Evolutionary conservation across 305 asterid genomes (phyloP), one percentile per base, ranked within the genome.

Genomic region (Solanum chacoense): DNA sequence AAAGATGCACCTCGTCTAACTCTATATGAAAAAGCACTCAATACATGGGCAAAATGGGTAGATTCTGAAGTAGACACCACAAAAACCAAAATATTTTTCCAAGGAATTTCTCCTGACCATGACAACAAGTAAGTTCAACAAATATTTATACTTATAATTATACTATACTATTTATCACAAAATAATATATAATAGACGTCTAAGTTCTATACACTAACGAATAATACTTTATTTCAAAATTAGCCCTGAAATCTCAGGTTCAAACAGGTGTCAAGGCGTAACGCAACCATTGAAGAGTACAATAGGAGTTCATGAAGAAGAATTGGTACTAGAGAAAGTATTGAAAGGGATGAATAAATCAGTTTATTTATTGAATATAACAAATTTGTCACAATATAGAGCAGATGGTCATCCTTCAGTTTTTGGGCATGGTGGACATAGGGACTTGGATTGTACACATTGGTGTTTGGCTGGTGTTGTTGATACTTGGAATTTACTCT

Each of bases 71-170:
- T 89, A 24, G 87, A 89, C 28, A 38, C 75, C 5, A 89, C 34
- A 37, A 86, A 89, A 22, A 87, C 88, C 11, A 35, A 86, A 87
- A 9, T 89, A 22, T 79, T 89, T 69, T 89, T 89, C 87, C 89
- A 86, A 72, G 89, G 91, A 37, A 75, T 89, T 80, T 89, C 89
- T 28, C 89, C 90, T 22, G 89, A 89, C 65, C 90, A 89, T 34
- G 59, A 45, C 38, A 79, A 45, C 37, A 79, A 77, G 90, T 86
- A 32, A 89, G 84, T 86, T 31, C 7, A 8, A 22, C 14, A 7
- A 29, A 3, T 26, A 42, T 81, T 42, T 26, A 26, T 38, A 26
- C 36, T 38, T 7, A 71, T 28, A 13, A 16, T 16, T 50, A 50
- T 31, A 40, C 28, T 28, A 38, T 45, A 35, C 24, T 34, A n/a